Conservation (phyloP, 1,139 yeast genomes). For the Pichia sp. region DNA sequence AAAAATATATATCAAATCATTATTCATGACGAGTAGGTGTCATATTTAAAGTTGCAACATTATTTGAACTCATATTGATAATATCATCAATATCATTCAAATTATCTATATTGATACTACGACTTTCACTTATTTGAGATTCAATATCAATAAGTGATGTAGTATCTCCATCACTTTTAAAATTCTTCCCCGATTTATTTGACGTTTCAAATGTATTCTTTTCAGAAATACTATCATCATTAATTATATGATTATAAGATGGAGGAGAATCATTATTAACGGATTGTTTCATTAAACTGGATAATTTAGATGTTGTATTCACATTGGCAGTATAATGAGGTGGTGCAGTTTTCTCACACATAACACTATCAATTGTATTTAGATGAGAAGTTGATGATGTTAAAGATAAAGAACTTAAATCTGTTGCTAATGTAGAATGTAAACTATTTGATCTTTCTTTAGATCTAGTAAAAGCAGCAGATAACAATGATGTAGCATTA, state of each 20-base stretch:
- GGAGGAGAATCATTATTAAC: constrained; percentile 2
- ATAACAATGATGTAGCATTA: constrained; percentile 12
- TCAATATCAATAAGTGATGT: constrained; percentile 3
- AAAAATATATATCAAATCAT: not conserved
- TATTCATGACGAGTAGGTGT: constrained; percentile 10
- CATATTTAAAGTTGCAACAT: constrained; percentile 10
- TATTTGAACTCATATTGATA: constrained; percentile 8
- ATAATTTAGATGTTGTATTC: not conserved
- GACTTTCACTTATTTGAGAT: constrained; percentile 6
- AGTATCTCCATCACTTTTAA: not conserved
- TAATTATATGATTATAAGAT: too few relatives aligned
- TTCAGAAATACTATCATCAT: not conserved
- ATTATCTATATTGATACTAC: constrained; percentile 5
- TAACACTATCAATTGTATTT: constrained; percentile 11
- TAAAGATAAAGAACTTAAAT: constrained; percentile 7
- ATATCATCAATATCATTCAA: constrained; percentile 13
- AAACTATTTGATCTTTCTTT: constrained; percentile 8
- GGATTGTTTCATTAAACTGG: not conserved
- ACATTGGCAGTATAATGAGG: constrained; percentile 13
- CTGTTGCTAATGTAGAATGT: constrained; percentile 7
- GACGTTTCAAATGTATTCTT: not conserved
- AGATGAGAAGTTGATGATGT: not conserved
- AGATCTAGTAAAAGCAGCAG: constrained; percentile 13
- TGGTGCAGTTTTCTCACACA: constrained; percentile 4
- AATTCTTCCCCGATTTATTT: too few relatives aligned